Conservation (phyloP, 1,284 basidiomycete species). For the Kwoniella shivajii region DNA sequence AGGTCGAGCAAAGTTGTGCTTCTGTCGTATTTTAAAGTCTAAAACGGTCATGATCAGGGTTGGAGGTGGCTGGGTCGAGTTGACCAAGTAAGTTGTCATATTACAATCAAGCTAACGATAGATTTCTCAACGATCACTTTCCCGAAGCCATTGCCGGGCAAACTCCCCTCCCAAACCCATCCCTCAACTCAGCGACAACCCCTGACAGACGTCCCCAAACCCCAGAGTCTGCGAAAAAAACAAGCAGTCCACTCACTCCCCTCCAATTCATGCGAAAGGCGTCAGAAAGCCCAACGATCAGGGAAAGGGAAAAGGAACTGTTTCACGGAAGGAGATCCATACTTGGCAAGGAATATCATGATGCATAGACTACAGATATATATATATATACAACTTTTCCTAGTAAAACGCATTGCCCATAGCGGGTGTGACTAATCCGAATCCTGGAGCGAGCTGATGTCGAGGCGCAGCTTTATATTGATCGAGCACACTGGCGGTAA, state of each 20-base stretch:
- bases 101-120: too few species aligned
- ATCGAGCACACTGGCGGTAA: conserved; percentile 12
- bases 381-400: not conserved
- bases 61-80: conserved; percentile 89
- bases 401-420: conserved; percentile 20
- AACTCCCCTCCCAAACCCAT: too few species aligned
- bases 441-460: conserved; percentile 46
- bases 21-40: conserved; percentile 86
- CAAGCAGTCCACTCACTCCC: conserved; percentile 34
- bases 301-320: conserved; percentile 42
- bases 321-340: conserved; percentile 16
- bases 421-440: conserved; percentile 37
- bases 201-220: too few species aligned
- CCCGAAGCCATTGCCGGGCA: conserved; percentile 74
- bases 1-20: conserved; percentile 74
- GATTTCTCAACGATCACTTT: conserved; percentile 83
- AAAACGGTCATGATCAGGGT: conserved; percentile 94
- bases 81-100: conserved; percentile 82
- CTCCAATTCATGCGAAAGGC: conserved; percentile 48
- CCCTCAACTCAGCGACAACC: too few species aligned
- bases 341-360: conserved; percentile 8
- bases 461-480: conserved; percentile 36
- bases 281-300: conserved; percentile 41
- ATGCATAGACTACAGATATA: not conserved
- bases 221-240: not conserved